Base-by-base conservation (phyloP, 306 rosid species). In the Quillaja saponaria region DNA sequence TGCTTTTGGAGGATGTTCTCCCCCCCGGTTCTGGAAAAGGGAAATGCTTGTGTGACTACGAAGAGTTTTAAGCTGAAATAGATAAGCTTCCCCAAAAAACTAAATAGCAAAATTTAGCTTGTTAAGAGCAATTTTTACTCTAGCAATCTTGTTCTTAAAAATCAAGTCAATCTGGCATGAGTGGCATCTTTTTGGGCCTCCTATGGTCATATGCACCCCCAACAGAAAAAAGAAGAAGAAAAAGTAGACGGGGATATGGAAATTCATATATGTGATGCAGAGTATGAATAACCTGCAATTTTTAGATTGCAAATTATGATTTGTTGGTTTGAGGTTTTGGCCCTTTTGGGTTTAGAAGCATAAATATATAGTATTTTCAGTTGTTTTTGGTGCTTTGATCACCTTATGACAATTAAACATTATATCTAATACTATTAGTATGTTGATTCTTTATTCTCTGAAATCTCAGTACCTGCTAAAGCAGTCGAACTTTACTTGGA, bases 401-500 rank as follows among this genome's bases (percentile, higher is more conserved):
- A n/a, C n/a, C 4, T 25, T 25, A 25, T 25, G 31, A 25, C 31
- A 25, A 25, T 25, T 1, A 1, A 1, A 25, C 31, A 25, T 25
- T 64, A 15, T 50, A 3, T 58, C 37, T 59, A 37, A 34, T 54
- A 20, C 58, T 68, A 40, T 49, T 6, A 39, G 31, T 44, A 31
- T 58, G 52, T 69, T 76, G 66, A 38, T 75, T 77, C 49, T 49
- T 71, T 56, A 75, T 54, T 56, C 35, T 54, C 53, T 57, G 1
- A 74, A 52, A 53, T 53, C 60, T 53, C 81, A 89, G 99, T 89
- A 58, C 97, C 97, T 63, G 87, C 87, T 39, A 94, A 94, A 85
- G 83, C 90, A 35, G 38, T 77, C 41, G 91, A 89, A 66, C 45
- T 78, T 54, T 94, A 94, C 84, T 52, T 94, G 80, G 97, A 94